These are phyloP conservation scores for Fusarium duplospermum DNA, from an alignment of 2,329 filamentous ascomycete species.

Conservation along the genomic window DNA sequence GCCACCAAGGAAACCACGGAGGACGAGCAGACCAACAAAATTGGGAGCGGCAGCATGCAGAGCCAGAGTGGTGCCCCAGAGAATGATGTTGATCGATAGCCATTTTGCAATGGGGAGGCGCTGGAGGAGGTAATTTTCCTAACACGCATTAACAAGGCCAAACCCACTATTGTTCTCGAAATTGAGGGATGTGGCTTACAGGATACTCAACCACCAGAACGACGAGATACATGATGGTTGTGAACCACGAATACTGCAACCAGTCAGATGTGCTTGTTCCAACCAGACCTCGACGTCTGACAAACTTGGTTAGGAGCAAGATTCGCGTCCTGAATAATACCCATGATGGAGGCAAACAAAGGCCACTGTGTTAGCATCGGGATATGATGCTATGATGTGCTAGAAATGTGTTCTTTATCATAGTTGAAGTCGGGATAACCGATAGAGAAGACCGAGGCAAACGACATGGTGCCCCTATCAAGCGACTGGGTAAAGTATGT, in stretches of 20 bases:
- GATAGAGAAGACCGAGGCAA: too few species aligned
- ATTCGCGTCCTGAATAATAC: slow-evolving; percentile 60
- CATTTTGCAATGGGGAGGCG: slow-evolving; percentile 75
- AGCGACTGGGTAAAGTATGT: slow-evolving; percentile 78
- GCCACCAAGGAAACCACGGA: slow-evolving; percentile 74
- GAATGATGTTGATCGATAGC: slow-evolving; percentile 69
- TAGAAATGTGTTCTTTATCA: too few species aligned
- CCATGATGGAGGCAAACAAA: slow-evolving; percentile 73
- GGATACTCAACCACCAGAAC: slow-evolving; percentile 78
- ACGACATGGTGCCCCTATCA: slow-evolving; percentile 73
- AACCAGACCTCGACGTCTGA: slow-evolving; percentile 32
- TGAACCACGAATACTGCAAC: slow-evolving; percentile 64
- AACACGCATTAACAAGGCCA: not conserved
- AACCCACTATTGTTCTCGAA: not conserved
- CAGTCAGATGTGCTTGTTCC: not conserved
- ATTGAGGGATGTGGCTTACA: not conserved
- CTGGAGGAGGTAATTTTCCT: slow-evolving; percentile 67
- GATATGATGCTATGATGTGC: too few species aligned
- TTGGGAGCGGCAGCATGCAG: slow-evolving; percentile 69
- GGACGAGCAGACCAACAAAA: slow-evolving; percentile 68
- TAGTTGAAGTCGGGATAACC: too few species aligned
- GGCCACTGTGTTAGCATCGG: too few species aligned
- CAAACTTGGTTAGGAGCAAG: slow-evolving; percentile 54
- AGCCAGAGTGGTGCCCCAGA: slow-evolving; percentile 71
- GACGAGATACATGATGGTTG: slow-evolving; percentile 62